phyloP scores from a whole-genome alignment of 2,329 filamentous ascomycete species.

The Hansfordia pulvinata region DNA sequence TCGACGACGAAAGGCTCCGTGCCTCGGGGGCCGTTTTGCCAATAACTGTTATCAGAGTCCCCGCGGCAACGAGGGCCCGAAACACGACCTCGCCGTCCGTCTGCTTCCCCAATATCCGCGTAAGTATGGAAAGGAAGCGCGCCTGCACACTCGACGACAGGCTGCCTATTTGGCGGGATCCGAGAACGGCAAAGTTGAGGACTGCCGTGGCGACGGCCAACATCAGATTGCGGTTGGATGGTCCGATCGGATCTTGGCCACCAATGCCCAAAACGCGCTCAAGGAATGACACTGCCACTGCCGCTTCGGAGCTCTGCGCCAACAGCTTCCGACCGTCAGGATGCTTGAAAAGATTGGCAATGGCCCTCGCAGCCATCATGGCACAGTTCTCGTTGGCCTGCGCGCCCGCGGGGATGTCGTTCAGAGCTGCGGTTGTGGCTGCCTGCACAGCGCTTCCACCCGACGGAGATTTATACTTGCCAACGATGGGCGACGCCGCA shows the following conservation, averaged over 20 bases:
- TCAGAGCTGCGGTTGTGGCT: constrained; percentile 23
- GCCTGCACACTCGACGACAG: constrained; percentile 24
- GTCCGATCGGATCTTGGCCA: constrained; percentile 32
- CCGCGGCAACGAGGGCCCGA: constrained; percentile 67
- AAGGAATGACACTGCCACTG: constrained; percentile 48
- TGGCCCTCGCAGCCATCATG: constrained; percentile 72
- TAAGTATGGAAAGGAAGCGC: constrained; percentile 46
- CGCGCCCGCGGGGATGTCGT: constrained; percentile 37
- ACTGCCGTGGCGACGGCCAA: constrained; percentile 72
- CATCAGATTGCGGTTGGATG: constrained; percentile 62
- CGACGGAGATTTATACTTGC: constrained; percentile 39
- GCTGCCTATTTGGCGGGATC: constrained; percentile 26
- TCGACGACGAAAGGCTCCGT: constrained; percentile 26
- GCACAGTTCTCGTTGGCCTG: constrained; percentile 61
- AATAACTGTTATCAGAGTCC: constrained; percentile 58
- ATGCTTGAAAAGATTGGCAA: constrained; percentile 76
- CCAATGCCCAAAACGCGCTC: constrained; percentile 43
- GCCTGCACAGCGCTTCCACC: constrained; percentile 47
- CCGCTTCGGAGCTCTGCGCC: constrained; percentile 36
- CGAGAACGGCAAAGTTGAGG: constrained; percentile 73
- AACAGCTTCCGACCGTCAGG: constrained; percentile 55
- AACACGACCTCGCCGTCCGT: constrained; percentile 75
- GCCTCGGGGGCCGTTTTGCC: constrained; percentile 26
- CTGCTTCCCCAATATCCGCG: constrained; percentile 48
- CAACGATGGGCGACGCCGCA: constrained; percentile 53